Evolutionary conservation across 1,139 yeast species (phyloP).

Genomic region (Yamadazyma kanchanaburiensis): DNA sequence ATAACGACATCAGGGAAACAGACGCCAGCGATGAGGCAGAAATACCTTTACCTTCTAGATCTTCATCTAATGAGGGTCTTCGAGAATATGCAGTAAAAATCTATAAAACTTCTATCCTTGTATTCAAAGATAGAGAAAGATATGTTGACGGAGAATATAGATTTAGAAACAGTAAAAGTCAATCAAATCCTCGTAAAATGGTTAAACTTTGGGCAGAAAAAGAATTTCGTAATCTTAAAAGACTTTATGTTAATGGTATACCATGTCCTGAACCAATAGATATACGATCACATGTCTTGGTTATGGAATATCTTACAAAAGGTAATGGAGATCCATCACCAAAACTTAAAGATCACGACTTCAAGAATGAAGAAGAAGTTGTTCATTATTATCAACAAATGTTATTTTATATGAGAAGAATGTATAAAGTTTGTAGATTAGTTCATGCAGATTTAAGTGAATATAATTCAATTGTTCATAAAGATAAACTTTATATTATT

Average conservation of each 20-base stretch:
- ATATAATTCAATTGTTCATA: constrained; percentile 85
- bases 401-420: constrained; percentile 77
- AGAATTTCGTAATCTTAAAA: constrained; percentile 86
- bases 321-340: constrained; percentile 89
- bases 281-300: constrained; percentile 83
- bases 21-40: background rate
- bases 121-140: constrained; percentile 92
- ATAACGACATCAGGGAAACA: background rate
- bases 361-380: constrained; percentile 61
- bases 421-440: constrained; percentile 83
- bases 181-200: constrained; percentile 95
- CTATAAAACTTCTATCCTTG: constrained; percentile 92
- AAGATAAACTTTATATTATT: constrained; percentile 77
- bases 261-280: constrained; percentile 93
- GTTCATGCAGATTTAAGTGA: constrained; percentile 98
- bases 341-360: constrained; percentile 75
- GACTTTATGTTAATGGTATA: constrained; percentile 74
- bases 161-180: constrained; percentile 77
- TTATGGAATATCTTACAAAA: constrained; percentile 84
- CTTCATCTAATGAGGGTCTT: no score
- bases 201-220: constrained; percentile 98
- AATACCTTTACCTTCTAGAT: no score
- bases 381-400: constrained; percentile 71
- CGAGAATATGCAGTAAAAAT: constrained; percentile 84
- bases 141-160: constrained; percentile 96